These are phyloP conservation scores for Trichoderma arundinaceum DNA, from an alignment of 2,329 filamentous ascomycete species.

Conservation along the genomic window DNA sequence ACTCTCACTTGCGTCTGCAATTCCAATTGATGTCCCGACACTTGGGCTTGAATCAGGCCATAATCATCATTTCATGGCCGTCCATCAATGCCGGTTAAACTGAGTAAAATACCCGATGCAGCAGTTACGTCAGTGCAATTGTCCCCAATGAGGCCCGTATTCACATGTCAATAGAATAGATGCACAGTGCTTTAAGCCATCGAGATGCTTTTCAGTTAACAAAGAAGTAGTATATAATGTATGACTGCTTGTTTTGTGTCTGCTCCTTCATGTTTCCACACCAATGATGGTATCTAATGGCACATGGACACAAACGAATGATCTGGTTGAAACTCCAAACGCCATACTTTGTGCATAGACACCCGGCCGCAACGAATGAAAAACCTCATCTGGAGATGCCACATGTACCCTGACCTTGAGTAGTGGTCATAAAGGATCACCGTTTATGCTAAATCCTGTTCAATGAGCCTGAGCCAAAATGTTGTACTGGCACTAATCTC, in stretches of 20 bases:
- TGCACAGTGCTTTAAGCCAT: no score
- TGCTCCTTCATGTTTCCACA: background rate
- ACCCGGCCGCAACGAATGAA: background rate
- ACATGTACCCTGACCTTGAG: background rate
- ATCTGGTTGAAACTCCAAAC: constrained; percentile 17
- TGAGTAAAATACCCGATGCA: no score
- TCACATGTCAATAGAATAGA: background rate
- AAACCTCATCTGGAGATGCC: background rate
- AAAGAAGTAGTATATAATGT: background rate
- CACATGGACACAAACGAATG: background rate
- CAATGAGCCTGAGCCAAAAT: background rate
- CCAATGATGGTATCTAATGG: background rate
- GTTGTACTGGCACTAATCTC: background rate
- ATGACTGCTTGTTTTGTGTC: background rate
- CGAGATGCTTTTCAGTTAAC: no score
- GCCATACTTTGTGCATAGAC: constrained; percentile 2
- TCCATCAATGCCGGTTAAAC: background rate
- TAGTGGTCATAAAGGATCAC: background rate
- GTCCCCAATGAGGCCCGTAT: background rate
- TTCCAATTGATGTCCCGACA: background rate
- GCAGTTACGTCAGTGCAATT: background rate
- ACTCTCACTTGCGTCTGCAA: background rate
- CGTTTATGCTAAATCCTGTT: background rate
- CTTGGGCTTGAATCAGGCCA: background rate
- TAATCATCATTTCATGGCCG: constrained; percentile 9